A percentile compares a stretch with the other conserved stretches of the same genome.
phyloP scores from a whole-genome alignment of 495 filamentous ascomycete species.

The Penicillium diatomitis region DNA sequence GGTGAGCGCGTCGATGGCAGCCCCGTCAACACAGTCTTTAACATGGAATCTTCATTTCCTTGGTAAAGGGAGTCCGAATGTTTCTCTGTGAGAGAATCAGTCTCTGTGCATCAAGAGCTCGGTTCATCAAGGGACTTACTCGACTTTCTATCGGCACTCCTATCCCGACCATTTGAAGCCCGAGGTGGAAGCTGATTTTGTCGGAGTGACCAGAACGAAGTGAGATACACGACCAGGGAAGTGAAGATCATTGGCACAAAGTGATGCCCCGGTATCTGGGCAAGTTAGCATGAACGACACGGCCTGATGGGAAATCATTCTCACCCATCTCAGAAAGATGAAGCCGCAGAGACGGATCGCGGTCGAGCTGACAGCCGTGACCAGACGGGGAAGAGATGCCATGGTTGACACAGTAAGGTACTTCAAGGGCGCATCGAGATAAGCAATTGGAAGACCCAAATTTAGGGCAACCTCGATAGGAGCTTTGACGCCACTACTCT shows the following conservation, averaged over 20 bases:
- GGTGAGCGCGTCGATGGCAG: slow-evolving; percentile 51
- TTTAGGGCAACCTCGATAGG: too few species aligned
- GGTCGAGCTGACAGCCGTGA: slow-evolving; percentile 46
- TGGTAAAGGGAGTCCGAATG: not conserved
- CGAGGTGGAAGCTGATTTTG: not conserved
- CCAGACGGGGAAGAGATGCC: slow-evolving; percentile 18
- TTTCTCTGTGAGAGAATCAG: too few species aligned
- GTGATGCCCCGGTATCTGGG: slow-evolving; percentile 53
- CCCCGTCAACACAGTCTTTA: slow-evolving; percentile 65
- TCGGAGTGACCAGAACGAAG: slow-evolving; percentile 46
- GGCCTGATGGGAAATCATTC: slow-evolving; percentile 1
- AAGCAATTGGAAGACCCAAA: too few species aligned
- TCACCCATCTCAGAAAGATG: slow-evolving; percentile 84
- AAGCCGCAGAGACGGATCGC: slow-evolving; percentile 52
- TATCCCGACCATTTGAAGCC: not conserved
- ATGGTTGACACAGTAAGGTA: slow-evolving; percentile 10
- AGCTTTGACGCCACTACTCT: too few species aligned
- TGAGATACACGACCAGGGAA: slow-evolving; percentile 61
- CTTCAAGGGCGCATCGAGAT: too few species aligned
- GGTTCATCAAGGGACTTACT: not conserved
- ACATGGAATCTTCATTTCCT: slow-evolving; percentile 19
- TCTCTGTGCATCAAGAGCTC: too few species aligned
- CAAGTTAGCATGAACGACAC: slow-evolving; percentile 1
- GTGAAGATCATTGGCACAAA: slow-evolving; percentile 60
- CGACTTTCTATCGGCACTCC: slow-evolving; percentile 2